Evolutionary conservation across 352 stramenopile genomes (phyloP), one percentile per base, ranked within the genome.

Genomic region (Phytophthora melonis): DNA sequence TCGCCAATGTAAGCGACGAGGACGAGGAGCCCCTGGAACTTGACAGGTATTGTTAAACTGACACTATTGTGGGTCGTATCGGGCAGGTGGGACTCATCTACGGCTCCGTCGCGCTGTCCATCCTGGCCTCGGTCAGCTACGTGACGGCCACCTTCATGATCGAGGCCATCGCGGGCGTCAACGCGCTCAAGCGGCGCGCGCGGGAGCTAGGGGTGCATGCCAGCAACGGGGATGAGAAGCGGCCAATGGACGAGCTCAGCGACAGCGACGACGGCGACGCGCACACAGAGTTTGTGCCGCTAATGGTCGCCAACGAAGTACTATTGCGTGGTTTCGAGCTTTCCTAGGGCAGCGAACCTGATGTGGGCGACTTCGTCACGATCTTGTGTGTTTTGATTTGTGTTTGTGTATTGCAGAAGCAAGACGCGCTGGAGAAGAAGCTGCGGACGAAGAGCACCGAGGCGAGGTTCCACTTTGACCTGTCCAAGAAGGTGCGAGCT

Each of bases 111-210:
- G 78, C 80, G 36, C 70, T 97, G 41, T 72, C 76, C 3, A 50
- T 92, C 58, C 74, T 97, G 43, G 86, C 86, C 3, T 72, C 80
- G 5, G 78, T 92, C 25, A 95, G 88, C 66, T 97, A 95, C 70
- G 72, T 95, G 63, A 95, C 90, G 8, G 85, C 86, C 27, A 97
- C 90, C 10, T 97, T 94, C 81, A 94, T 95, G 86, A 65, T 95
- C 32, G 90, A 97, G 66, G 79, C 82, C 50, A 97, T 97, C 58
- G 87, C 88, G 5, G 90, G 88, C 30, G 87, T 90, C 10, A 95
- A 95, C 72, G 87, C 88, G 56, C 83, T 97, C 21, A 80, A 88
- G 63, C 83, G 87, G 66, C 80, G 81, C 50, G 72, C 66, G 43
- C 72, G 73, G 16, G 82, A 92, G 66, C 58, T 91, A 0, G 80